These are phyloP conservation scores for Phytophthora megakarya DNA, from an alignment of 352 stramenopile species.

Conservation along the genomic window DNA sequence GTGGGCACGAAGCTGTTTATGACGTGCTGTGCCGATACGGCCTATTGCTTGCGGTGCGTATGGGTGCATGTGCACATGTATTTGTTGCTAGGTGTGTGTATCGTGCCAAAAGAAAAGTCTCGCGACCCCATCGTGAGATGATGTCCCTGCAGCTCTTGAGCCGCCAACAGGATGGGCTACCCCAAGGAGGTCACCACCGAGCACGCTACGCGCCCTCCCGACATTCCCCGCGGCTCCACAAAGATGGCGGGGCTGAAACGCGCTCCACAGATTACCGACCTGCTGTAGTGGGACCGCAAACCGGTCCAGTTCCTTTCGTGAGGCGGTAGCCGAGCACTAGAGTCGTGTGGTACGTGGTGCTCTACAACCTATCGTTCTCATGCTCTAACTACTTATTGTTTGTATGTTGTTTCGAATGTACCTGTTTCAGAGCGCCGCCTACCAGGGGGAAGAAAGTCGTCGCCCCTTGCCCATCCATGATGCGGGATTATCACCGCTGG, in stretches of 20 bases:
- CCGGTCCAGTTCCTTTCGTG: too few relatives aligned
- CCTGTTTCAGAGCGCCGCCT: slow-evolving; percentile 6
- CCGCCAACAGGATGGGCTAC: slow-evolving; percentile 1
- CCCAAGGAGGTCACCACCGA: not conserved
- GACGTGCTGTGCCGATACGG: too few relatives aligned
- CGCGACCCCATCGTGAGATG: not conserved
- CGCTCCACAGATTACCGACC: too few relatives aligned
- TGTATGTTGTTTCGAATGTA: not conserved
- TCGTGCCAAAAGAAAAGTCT: not conserved
- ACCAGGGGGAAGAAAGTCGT: slow-evolving; percentile 3
- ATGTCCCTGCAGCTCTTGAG: slow-evolving; percentile 21
- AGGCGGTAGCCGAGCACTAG: slow-evolving; percentile 2
- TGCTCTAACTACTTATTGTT: not conserved
- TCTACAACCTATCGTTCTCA: not conserved
- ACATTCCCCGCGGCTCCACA: not conserved
- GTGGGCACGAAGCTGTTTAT: too few relatives aligned
- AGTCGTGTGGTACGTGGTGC: slow-evolving; percentile 3
- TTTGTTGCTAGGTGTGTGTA: not conserved
- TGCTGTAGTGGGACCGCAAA: too few relatives aligned
- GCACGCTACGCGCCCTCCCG: not conserved
- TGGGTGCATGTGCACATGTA: too few relatives aligned
- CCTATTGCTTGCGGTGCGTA: too few relatives aligned
- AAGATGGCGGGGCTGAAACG: not conserved
- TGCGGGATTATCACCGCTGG: slow-evolving; percentile 13
- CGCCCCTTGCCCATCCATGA: slow-evolving; percentile 9